Evolutionary conservation across 176 grass and related monocot genomes (phyloP).

Genomic region (Oryza glaberrima): DNA sequence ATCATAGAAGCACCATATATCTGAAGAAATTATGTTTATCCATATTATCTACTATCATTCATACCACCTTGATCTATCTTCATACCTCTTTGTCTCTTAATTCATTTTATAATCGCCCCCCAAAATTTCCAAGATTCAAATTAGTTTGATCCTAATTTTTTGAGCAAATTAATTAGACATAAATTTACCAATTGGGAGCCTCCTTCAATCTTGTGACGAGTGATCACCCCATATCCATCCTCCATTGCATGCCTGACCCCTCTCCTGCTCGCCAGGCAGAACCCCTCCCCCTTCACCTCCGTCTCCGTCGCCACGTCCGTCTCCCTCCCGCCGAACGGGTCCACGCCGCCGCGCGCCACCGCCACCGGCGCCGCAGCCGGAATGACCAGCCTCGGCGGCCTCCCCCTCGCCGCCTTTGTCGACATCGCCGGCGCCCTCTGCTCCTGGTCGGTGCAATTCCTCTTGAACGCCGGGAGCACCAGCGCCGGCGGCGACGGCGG

Average conservation of each 20-base stretch:
- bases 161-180: neutral
- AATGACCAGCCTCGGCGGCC: conserved; percentile 65
- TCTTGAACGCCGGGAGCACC: conserved; percentile 10
- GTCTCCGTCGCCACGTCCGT: conserved; percentile 37
- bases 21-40: neutral
- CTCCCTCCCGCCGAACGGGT: conserved; percentile 27
- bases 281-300: conserved; percentile 55
- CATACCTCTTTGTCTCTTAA: neutral
- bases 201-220: neutral
- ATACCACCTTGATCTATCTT: neutral
- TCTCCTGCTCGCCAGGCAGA: conserved; percentile 59
- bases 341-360: neutral
- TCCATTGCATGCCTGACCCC: conserved; percentile 77
- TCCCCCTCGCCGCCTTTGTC: conserved; percentile 31
- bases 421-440: neutral
- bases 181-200: conserved; percentile 59
- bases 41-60: neutral
- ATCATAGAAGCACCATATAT: neutral
- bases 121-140: neutral
- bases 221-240: conserved; percentile 58
- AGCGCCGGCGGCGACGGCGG: neutral
- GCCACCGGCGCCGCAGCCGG: conserved; percentile 35
- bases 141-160: neutral
- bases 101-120: neutral
- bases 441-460: neutral